Evolutionary conservation across 768 basidiomycete genomes (phyloP), one percentile per base, ranked within the genome.

Genomic region (Phanerodontia chrysosporium): DNA sequence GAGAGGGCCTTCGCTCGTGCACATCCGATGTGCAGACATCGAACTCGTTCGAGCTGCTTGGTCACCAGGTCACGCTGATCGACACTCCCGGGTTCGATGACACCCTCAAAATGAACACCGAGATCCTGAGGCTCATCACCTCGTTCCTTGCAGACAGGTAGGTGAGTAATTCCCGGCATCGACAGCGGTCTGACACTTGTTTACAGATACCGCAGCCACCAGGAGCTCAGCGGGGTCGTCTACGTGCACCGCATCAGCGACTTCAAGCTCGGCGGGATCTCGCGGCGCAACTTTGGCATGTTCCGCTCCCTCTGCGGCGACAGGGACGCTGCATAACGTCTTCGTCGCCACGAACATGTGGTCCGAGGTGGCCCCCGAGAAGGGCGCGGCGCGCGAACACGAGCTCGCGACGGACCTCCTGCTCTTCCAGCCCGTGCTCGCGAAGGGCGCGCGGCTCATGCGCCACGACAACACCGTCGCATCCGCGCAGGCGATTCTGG

Each of bases 291-390:
- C 62, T 80, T 81, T 52, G 72, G 73, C 44, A 75, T 82, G 70
- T 82, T 84, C 66, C 70, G 77, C 56, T 73, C 78, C 57, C 72
- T 84, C 8, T 84, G 83, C 61, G 83, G 83, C 16, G 77, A 80
- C 18, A 70, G n/a, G 53, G 45, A 73, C 77, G 14, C 76, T 84
- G 52, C 67, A 72, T 28, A 83, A 77, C 59, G 79, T 84, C 24
- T 69, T 80, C 29, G 74, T 84, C 59, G 76, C 78, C 55, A 83
- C 83, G 44, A 83, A 75, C 44, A 82, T 81, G 79, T 84, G 83
- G 83, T 76, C n/a, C n/a, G n/a, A n/a, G n/a, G n/a, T n/a, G n/a
- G n/a, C n/a, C n/a, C n/a, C n/a, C n/a, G n/a, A n/a, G n/a, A n/a
- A n/a, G n/a, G n/a, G n/a, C n/a, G n/a, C n/a, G n/a, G n/a, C n/a